phyloP scores from a whole-genome alignment of 352 stramenopile species.

The Phytopythium cucurbitacearum region DNA sequence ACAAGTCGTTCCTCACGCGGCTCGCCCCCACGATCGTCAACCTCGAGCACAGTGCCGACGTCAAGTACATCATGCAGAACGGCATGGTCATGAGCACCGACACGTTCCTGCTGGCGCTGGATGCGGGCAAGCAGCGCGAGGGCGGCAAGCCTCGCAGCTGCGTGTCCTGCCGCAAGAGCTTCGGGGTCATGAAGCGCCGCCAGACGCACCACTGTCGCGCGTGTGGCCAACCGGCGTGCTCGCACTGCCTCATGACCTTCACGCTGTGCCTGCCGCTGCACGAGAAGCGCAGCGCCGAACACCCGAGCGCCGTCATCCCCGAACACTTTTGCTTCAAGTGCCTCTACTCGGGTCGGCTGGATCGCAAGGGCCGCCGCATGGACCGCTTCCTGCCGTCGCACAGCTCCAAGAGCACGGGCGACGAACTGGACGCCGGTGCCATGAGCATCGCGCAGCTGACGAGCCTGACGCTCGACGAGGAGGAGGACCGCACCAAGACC shows the following conservation, averaged over 20 bases:
- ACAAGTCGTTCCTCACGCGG: slow-evolving; percentile 32
- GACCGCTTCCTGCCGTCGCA: slow-evolving; percentile 25
- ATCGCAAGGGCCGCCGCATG: slow-evolving; percentile 46
- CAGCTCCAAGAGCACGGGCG: slow-evolving; percentile 10
- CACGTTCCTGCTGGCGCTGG: slow-evolving; percentile 27
- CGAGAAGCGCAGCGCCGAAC: slow-evolving; percentile 47
- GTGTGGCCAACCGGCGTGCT: slow-evolving; percentile 49
- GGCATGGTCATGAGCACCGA: slow-evolving; percentile 30
- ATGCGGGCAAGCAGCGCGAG: slow-evolving; percentile 23
- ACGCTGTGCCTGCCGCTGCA: slow-evolving; percentile 52
- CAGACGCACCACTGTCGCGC: slow-evolving; percentile 38
- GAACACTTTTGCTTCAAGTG: slow-evolving; percentile 65
- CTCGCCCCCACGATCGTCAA: slow-evolving; percentile 40
- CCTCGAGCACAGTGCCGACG: slow-evolving; percentile 38
- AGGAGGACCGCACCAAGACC: slow-evolving; percentile 13
- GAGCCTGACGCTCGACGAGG: slow-evolving; percentile 13
- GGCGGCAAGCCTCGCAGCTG: slow-evolving; percentile 22
- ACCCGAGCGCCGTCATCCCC: slow-evolving; percentile 58
- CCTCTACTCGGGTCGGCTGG: slow-evolving; percentile 43
- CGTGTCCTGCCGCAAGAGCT: slow-evolving; percentile 29
- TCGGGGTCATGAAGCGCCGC: slow-evolving; percentile 25
- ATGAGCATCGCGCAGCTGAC: slow-evolving; percentile 1
- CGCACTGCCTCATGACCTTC: slow-evolving; percentile 48
- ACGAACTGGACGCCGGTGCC: background rate
- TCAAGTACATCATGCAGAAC: slow-evolving; percentile 53